phyloP scores from a whole-genome alignment of 257 asterid species.

The Euphrasia confusa region DNA sequence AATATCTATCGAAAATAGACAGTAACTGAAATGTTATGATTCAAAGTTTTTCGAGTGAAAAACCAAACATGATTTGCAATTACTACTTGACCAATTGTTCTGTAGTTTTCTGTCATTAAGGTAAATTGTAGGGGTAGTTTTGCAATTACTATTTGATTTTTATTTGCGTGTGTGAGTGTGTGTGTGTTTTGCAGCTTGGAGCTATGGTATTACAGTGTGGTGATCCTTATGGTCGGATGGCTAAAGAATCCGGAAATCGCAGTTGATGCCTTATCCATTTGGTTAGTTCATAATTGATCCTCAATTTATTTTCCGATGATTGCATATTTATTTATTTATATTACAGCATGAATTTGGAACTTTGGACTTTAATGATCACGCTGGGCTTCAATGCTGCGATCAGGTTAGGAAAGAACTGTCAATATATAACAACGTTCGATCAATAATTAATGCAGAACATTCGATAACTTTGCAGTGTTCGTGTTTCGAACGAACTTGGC shows the following conservation, averaged over 20 bases:
- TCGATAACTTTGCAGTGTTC: conserved; percentile 44
- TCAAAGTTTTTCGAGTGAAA: too few species aligned
- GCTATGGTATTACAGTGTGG: conserved; percentile 67
- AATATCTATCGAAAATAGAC: too few species aligned
- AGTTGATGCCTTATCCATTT: conserved; percentile 73
- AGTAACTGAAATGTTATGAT: too few species aligned
- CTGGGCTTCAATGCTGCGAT: conserved; percentile 88
- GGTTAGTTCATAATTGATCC: conserved; percentile 38
- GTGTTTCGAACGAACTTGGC: conserved; percentile 80
- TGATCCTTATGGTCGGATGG: conserved; percentile 82
- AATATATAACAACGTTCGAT: not conserved
- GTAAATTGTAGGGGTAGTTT: not conserved
- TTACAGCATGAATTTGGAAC: conserved; percentile 63
- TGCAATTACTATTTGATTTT: not conserved
- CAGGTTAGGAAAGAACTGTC: conserved; percentile 35
- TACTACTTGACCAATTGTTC: too few species aligned
- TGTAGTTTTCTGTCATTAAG: not conserved
- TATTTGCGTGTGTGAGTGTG: not conserved
- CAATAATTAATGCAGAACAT: not conserved
- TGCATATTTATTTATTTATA: not conserved
- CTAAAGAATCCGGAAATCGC: conserved; percentile 70
- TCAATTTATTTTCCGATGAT: not conserved
- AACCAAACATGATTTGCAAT: too few species aligned
- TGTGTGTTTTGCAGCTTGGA: conserved; percentile 53
- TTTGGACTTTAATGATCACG: conserved; percentile 70